Base-by-base conservation (phyloP, 306 rosid species). In the Myrica gale region DNA sequence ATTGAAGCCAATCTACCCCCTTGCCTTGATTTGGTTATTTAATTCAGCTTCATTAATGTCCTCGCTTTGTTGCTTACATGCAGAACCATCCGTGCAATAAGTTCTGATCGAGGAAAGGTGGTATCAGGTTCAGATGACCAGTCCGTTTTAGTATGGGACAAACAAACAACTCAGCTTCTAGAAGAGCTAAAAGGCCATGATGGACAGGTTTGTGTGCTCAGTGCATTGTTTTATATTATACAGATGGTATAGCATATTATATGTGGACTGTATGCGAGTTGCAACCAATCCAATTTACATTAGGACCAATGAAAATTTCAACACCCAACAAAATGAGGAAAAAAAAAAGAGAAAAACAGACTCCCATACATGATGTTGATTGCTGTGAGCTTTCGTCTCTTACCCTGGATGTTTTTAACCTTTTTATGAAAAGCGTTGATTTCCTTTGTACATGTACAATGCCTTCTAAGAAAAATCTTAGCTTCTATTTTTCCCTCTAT, bases 151-250 rank as follows among this genome's bases (percentile, higher is more conserved):
- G 99, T 89, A 79, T 95, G 99, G 99, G 97, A 92, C 79, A 95
- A 95, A 82, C 97, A 90, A 87, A 92, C 97, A 53, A 88, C 96
- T 80, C 97, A 95, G 88, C 99, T 90, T 87, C 87, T 95, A 69
- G 99, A 95, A 83, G 99, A 92, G 91, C 91, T 95, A 80, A 95
- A 92, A 79, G 97, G 99, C 82, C 99, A 95, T 79, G 99, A 92
- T 70, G 93, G 93, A 65, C 92, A 88, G 92, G 99, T 95, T 65
- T 76, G 69, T 62, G 43, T 19, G 42, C 26, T 75, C 7, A 1
- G 46, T 50, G 26, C 39, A 50, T 51, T 32, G 9, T 55, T 73
- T 58, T 68, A 39, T 74, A 11, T 55, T 56, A 23, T 56, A 44
- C 6, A 58, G 51, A n/a, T 50, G 63, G 8, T 61, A 39, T 16